Evolutionary conservation across 208 protist genomes (phyloP).

Genomic region (Leishmania guyanensis): DNA sequence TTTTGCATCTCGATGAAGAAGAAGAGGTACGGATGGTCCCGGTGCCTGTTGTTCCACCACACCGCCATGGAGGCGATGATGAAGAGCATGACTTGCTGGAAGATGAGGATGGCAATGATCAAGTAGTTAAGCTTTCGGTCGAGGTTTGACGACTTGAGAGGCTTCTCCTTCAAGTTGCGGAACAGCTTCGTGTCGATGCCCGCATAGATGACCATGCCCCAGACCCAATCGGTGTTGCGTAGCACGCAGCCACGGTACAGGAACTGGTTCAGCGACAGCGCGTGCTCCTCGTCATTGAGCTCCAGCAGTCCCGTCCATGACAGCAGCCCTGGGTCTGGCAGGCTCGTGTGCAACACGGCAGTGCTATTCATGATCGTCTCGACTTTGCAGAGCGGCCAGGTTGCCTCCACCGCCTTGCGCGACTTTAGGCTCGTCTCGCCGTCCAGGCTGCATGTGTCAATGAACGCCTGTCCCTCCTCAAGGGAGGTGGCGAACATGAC

Average conservation of each 20-base stretch:
- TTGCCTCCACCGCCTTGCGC: slow-evolving; percentile 71
- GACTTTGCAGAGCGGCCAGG: slow-evolving; percentile 47
- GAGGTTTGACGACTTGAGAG: slow-evolving; percentile 89
- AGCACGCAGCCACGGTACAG: slow-evolving; percentile 90
- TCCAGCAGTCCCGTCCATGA: slow-evolving; percentile 79
- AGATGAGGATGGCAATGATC: slow-evolving; percentile 71
- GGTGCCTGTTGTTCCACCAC: slow-evolving; percentile 61
- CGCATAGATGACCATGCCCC: slow-evolving; percentile 93
- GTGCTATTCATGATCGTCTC: slow-evolving; percentile 33
- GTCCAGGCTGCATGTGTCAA: slow-evolving; percentile 94
- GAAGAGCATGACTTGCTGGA: slow-evolving; percentile 78
- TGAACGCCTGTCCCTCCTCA: slow-evolving; percentile 84
- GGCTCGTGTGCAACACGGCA: slow-evolving; percentile 57
- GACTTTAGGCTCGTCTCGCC: slow-evolving; percentile 91
- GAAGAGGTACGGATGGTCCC: slow-evolving; percentile 61
- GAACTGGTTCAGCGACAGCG: slow-evolving; percentile 84
- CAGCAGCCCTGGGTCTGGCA: slow-evolving; percentile 70
- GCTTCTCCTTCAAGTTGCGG: slow-evolving; percentile 84
- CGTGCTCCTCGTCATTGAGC: slow-evolving; percentile 48
- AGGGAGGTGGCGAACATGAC: slow-evolving; percentile 76
- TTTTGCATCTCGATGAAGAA: slow-evolving; percentile 63
- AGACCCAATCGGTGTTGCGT: slow-evolving; percentile 93
- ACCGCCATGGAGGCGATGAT: slow-evolving; percentile 68
- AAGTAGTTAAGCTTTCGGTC: slow-evolving; percentile 88
- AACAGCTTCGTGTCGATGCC: slow-evolving; percentile 93